These are phyloP conservation scores for Coriaria nepalensis DNA, from an alignment of 306 rosid genomes.

Conservation along the genomic window DNA sequence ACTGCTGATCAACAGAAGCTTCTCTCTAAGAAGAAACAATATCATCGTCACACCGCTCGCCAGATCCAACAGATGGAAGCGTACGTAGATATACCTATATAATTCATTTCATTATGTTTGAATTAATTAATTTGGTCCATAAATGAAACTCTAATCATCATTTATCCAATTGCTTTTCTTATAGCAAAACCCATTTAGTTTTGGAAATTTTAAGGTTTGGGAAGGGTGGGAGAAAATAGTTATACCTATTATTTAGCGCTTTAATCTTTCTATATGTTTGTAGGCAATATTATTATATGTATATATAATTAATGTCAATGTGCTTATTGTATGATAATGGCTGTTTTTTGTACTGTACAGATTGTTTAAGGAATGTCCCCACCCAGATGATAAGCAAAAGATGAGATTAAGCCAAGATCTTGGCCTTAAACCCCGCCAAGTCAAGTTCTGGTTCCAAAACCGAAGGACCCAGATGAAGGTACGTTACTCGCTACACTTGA, in stretches of 20 bases:
- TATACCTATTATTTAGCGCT: too few relatives aligned
- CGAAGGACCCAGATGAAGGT: conserved; percentile 97
- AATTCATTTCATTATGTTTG: too few relatives aligned
- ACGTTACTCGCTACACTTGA: neutral
- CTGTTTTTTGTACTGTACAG: conserved; percentile 21
- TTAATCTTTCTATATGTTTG: too few relatives aligned
- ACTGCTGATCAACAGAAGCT: conserved; percentile 21
- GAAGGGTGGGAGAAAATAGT: too few relatives aligned
- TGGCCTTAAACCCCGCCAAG: conserved; percentile 86
- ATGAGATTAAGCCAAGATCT: conserved; percentile 64
- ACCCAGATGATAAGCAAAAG: conserved; percentile 97
- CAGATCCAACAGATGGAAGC: conserved; percentile 99
- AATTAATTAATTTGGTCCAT: too few relatives aligned
- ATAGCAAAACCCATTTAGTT: neutral
- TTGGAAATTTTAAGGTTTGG: neutral
- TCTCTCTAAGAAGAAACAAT: conserved; percentile 64
- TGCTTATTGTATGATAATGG: neutral
- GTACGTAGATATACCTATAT: conserved; percentile 14
- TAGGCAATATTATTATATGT: too few relatives aligned
- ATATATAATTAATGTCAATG: neutral
- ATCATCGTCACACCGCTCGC: conserved; percentile 86
- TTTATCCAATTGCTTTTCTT: neutral
- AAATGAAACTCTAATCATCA: too few relatives aligned
- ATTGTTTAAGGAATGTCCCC: conserved; percentile 88
- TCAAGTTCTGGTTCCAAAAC: conserved; percentile 97